A percentile compares a stretch with the other conserved stretches of the same genome.
Evolutionary conservation across 1,284 basidiomycete species (phyloP).

Genomic region (Xanthoconium separans): DNA sequence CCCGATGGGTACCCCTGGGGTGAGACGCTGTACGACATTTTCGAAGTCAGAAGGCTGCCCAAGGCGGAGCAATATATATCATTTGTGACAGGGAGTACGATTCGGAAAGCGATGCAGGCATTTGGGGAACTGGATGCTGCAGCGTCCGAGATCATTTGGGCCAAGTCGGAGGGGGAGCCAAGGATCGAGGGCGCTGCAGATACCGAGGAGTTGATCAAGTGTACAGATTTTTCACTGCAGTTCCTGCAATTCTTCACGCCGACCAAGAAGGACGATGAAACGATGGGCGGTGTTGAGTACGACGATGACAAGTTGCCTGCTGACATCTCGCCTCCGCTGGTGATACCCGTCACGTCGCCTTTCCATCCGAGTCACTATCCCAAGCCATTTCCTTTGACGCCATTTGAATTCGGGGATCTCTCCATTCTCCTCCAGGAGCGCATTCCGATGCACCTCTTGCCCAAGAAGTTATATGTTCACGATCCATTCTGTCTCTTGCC

Average conservation of each 20-base stretch:
- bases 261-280: not conserved
- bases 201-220: conserved; percentile 27
- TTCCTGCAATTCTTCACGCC: not conserved
- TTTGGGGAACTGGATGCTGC: conserved; percentile 37
- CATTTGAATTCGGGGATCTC: conserved; percentile 17
- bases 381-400: conserved; percentile 35
- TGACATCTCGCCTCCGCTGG: not conserved
- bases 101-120: conserved; percentile 18
- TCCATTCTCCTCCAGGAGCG: conserved; percentile 27
- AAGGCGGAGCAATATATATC: not conserved
- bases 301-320: not conserved
- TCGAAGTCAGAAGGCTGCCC: conserved; percentile 29
- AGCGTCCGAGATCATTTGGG: conserved; percentile 22
- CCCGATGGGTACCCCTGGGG: conserved; percentile 43
- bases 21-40: conserved; percentile 46
- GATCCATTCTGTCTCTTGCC: conserved; percentile 24
- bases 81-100: conserved; percentile 37
- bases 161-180: conserved; percentile 27
- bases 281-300: not conserved
- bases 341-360: conserved; percentile 17
- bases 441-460: conserved; percentile 36
- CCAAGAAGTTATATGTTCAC: conserved; percentile 28
- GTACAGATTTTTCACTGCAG: conserved; percentile 9
- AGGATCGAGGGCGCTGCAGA: conserved; percentile 29
- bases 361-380: conserved; percentile 35